phyloP scores from a whole-genome alignment of 2,329 filamentous ascomycete genomes.

The Ophiostoma angusticollis region DNA sequence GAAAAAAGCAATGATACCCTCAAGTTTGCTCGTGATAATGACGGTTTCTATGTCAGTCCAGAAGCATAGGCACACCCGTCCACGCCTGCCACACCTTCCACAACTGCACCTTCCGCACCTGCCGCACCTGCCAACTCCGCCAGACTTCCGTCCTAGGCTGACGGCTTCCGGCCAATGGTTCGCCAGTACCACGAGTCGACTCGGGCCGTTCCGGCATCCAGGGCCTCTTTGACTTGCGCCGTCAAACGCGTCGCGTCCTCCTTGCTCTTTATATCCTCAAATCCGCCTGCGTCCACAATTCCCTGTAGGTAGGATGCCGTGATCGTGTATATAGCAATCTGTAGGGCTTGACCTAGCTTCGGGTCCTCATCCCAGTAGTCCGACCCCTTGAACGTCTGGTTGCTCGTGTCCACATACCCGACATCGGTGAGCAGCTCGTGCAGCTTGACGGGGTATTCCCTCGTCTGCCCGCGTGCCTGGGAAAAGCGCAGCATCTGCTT shows the following conservation, averaged over 20 bases:
- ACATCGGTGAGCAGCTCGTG: background rate
- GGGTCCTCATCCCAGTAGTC: conserved; percentile 1
- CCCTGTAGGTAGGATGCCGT: background rate
- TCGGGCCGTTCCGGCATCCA: background rate
- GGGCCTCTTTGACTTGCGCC: background rate
- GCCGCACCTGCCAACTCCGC: too few relatives aligned
- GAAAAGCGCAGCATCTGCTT: background rate
- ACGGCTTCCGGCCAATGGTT: conserved; percentile 3
- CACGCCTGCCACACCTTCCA: too few relatives aligned
- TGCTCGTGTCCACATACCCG: background rate
- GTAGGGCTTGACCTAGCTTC: background rate
- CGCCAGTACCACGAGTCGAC: conserved; percentile 3
- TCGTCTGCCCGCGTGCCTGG: background rate
- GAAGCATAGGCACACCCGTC: too few relatives aligned
- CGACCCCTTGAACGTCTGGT: background rate
- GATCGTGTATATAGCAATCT: background rate
- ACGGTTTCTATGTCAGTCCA: too few relatives aligned
- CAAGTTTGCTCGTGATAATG: too few relatives aligned
- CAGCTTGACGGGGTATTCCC: background rate
- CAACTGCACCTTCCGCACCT: too few relatives aligned
- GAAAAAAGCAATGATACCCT: background rate
- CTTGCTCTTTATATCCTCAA: background rate
- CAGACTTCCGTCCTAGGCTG: too few relatives aligned
- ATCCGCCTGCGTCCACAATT: conserved; percentile 6
- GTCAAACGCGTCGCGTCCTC: conserved; percentile 1